Evolutionary conservation across 306 rosid species (phyloP), one percentile per base, ranked within the genome.

Genomic region (Casuarina glauca): DNA sequence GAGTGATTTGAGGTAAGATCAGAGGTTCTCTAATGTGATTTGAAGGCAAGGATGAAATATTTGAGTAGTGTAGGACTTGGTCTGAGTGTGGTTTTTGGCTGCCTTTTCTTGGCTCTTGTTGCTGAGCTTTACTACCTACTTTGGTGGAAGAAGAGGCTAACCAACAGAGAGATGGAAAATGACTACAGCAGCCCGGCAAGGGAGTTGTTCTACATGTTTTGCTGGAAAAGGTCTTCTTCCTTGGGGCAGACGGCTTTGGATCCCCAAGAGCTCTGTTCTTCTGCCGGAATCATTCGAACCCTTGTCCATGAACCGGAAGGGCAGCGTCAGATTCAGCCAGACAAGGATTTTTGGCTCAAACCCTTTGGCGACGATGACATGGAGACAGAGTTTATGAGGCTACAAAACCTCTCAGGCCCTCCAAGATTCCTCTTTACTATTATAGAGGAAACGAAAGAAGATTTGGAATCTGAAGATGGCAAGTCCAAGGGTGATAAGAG

Each of bases 11-110:
- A 66, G 48, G 61, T 54, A 54, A 79, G 68, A 4, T 76, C 2
- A 73, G 85, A 53, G 51, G 81, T 58, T 80, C 81, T 84, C 83
- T 62, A 64, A 86, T 88, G 89, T 83, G 86, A 84, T 88, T 85
- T 88, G 70, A 74, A 69, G 82, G 41, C 5, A 83, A 89, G 73
- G 87, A 95, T 95, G 99, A 93, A 91, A 88, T 93, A 89, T 69
- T 87, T 95, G 89, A 95, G 97, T 84, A 85, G 93, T 87, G 90
- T 95, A 81, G 99, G 99, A 44, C 91, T 95, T 83, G 99, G 97
- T 81, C 73, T 95, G 45, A 92, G 99, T 76, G 90, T 95, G 74
- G 85, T 95, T 41, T 95, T 95, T 75, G 93, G 91, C 57, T 93
- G 94, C 78, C 97, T 95, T 53, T 80, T 95, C 85, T 90, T 95